phyloP scores from a whole-genome alignment of 495 filamentous ascomycete genomes.

The Aspergillus heteromorphus region DNA sequence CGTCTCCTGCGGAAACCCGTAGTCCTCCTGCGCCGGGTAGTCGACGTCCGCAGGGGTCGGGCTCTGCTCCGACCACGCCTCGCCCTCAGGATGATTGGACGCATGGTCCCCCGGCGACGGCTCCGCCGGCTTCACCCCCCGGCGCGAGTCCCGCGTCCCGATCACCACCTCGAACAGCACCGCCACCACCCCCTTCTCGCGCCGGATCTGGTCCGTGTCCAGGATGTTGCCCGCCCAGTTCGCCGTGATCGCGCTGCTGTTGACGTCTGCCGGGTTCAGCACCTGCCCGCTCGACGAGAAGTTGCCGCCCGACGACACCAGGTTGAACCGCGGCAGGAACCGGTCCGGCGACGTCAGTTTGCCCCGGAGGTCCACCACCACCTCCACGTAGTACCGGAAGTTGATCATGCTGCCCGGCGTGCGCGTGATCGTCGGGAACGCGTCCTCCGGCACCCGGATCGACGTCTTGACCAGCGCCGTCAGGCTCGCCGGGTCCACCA shows the following conservation, averaged over 20 bases:
- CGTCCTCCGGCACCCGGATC: constrained; percentile 81
- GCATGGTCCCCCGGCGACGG: too few species aligned
- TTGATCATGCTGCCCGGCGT: constrained; percentile 89
- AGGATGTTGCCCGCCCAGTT: constrained; percentile 71
- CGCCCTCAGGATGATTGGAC: constrained; percentile 28
- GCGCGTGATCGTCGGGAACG: constrained; percentile 84
- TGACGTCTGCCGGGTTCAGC: constrained; percentile 38
- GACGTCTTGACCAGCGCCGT: constrained; percentile 71
- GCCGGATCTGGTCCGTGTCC: constrained; percentile 81
- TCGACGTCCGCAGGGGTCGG: constrained; percentile 18
- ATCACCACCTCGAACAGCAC: constrained; percentile 79
- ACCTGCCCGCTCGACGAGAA: constrained; percentile 45
- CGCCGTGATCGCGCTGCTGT: constrained; percentile 33
- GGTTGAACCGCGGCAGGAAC: constrained; percentile 52
- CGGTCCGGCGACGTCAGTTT: constrained; percentile 68
- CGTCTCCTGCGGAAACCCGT: constrained; percentile 27
- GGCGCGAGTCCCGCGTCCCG: constrained; percentile 76
- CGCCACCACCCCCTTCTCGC: constrained; percentile 82
- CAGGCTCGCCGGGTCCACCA: constrained; percentile 76
- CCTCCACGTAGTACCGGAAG: constrained; percentile 90
- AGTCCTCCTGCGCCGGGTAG: constrained; percentile 34
- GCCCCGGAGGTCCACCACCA: constrained; percentile 85
- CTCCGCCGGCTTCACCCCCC: constrained; percentile 46
- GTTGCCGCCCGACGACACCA: constrained; percentile 44
- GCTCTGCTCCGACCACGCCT: constrained; percentile 25